Evolutionary conservation across 805 yeast species (phyloP).

Genomic region (Jamesozyma piceae): DNA sequence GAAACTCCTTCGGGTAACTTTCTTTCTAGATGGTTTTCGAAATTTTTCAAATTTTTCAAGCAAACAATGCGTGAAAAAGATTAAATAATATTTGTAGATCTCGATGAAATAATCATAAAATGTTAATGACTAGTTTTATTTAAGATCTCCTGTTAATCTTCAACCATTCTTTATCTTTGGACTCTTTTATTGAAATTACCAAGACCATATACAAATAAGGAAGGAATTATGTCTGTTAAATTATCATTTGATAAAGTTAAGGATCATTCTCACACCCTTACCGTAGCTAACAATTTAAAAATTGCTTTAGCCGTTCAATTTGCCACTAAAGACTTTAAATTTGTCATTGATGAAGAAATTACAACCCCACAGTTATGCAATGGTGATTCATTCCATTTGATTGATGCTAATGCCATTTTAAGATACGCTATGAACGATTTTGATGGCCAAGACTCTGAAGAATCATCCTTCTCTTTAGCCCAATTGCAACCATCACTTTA

Average conservation of each 20-base stretch:
- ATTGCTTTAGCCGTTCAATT: slow-evolving; percentile 25
- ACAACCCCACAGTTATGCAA: slow-evolving; percentile 22
- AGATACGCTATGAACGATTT: slow-evolving; percentile 51
- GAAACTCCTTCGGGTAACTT: too few species aligned
- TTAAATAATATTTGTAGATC: too few species aligned
- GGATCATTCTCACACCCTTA: slow-evolving; percentile 12
- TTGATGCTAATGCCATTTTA: slow-evolving; percentile 62
- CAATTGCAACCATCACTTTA: slow-evolving; percentile 16
- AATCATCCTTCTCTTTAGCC: slow-evolving; percentile 19
- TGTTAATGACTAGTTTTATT: too few species aligned
- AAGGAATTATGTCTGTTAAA: slow-evolving; percentile 17
- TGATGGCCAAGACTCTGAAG: slow-evolving; percentile 27
- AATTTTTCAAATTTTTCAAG: too few species aligned
- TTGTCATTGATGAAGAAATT: slow-evolving; percentile 15
- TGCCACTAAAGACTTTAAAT: slow-evolving; percentile 18
- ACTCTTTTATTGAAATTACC: too few species aligned
- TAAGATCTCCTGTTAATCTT: too few species aligned
- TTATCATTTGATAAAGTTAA: slow-evolving; percentile 25
- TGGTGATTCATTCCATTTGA: slow-evolving; percentile 34
- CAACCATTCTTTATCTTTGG: too few species aligned
- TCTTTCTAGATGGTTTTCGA: too few species aligned
- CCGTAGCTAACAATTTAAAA: slow-evolving; percentile 27
- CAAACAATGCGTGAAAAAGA: too few species aligned
- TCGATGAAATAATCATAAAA: too few species aligned
- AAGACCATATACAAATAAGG: too few species aligned